These are phyloP conservation scores for Daedaleopsis nitida DNA, from an alignment of 768 basidiomycete genomes.

Conservation along the genomic window DNA sequence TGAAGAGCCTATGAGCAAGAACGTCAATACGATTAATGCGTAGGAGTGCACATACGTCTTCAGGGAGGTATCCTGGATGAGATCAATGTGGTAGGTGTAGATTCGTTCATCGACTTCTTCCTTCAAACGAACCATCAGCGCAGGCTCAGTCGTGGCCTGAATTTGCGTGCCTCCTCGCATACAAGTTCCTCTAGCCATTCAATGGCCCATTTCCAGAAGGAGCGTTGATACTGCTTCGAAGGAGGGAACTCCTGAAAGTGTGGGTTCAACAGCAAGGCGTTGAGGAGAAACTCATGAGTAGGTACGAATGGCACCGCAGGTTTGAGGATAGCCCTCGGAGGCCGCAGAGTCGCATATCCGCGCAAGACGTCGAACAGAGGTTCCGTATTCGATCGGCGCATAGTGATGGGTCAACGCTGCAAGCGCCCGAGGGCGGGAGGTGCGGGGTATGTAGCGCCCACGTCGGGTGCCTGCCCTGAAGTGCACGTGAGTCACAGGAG, in stretches of 20 bases:
- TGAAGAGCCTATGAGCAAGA: neutral
- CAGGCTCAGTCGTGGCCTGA: neutral
- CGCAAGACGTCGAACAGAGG: constrained; percentile 40
- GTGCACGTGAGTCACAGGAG: constrained; percentile 26
- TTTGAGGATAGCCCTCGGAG: constrained; percentile 44
- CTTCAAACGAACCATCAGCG: constrained; percentile 29
- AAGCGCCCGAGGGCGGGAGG: neutral
- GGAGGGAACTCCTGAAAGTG: constrained; percentile 65
- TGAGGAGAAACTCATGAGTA: constrained; percentile 60
- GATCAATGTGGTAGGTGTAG: constrained; percentile 60
- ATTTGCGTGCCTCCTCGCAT: constrained; percentile 47
- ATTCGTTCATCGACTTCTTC: constrained; percentile 69
- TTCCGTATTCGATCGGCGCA: neutral
- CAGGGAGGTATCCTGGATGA: constrained; percentile 39
- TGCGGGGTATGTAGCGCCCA: neutral
- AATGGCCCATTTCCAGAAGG: constrained; percentile 78
- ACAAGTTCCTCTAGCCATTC: constrained; percentile 49
- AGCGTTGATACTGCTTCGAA: constrained; percentile 58
- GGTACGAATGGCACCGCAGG: constrained; percentile 34
- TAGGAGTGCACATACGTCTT: constrained; percentile 26
- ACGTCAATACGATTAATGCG: neutral
- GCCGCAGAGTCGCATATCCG: constrained; percentile 53
- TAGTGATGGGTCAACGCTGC: neutral
- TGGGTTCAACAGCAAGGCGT: constrained; percentile 48
- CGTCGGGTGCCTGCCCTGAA: constrained; percentile 28